Percentiles rank a stretch among this genome's conserved stretches.
phyloP scores from a whole-genome alignment of 805 yeast genomes.

The Crinitomyces ghanaensis region DNA sequence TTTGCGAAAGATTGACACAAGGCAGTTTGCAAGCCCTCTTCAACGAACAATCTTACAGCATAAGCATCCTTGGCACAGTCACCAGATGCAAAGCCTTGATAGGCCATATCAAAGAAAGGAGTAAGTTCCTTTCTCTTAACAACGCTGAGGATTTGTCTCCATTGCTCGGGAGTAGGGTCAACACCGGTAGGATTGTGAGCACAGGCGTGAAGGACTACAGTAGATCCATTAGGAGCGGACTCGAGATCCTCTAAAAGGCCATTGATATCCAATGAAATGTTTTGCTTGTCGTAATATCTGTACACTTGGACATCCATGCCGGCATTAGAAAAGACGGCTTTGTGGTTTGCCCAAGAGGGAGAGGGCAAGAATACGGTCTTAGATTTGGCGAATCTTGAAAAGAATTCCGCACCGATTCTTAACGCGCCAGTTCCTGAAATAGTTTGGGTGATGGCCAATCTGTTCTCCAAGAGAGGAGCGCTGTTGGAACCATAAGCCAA shows the following conservation, averaged over 20 bases:
- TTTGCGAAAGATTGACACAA: slow-evolving; percentile 91
- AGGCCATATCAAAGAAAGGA: slow-evolving; percentile 87
- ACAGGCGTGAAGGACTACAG: slow-evolving; percentile 80
- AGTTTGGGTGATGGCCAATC: slow-evolving; percentile 79
- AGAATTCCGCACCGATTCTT: slow-evolving; percentile 71
- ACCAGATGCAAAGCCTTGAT: slow-evolving; percentile 92
- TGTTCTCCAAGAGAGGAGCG: slow-evolving; percentile 42
- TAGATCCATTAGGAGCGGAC: slow-evolving; percentile 44
- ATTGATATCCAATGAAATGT: slow-evolving; percentile 53
- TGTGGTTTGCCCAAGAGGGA: slow-evolving; percentile 94
- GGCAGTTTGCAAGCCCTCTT: slow-evolving; percentile 29
- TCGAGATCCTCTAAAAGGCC: slow-evolving; percentile 51
- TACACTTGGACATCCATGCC: slow-evolving; percentile 54
- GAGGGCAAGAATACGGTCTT: slow-evolving; percentile 58
- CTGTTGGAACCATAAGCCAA: slow-evolving; percentile 62
- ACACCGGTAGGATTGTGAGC: slow-evolving; percentile 97
- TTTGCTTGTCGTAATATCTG: slow-evolving; percentile 54
- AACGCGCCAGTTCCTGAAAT: slow-evolving; percentile 94
- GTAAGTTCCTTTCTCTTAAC: slow-evolving; percentile 47
- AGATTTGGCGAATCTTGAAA: slow-evolving; percentile 46
- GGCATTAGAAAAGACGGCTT: slow-evolving; percentile 62
- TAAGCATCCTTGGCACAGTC: slow-evolving; percentile 62
- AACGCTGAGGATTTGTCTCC: slow-evolving; percentile 63
- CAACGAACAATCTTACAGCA: slow-evolving; percentile 36
- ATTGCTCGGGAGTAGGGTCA: slow-evolving; percentile 73